Evolutionary conservation across 202 grass and related monocot genomes (phyloP).

Genomic region (Dendrocalamus latiflorus): DNA sequence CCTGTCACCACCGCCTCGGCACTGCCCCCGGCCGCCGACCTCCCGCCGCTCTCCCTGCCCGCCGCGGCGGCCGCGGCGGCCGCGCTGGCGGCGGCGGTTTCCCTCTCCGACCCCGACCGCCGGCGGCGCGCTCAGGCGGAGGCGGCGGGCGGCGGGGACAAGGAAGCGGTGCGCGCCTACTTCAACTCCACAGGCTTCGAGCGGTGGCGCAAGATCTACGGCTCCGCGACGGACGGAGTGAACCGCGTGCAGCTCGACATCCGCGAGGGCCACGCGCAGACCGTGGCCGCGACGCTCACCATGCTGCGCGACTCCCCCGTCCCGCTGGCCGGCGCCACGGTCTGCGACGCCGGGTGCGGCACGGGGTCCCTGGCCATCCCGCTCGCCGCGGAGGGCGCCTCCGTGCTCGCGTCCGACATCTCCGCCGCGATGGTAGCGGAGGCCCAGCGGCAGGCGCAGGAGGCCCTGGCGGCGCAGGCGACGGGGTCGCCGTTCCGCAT

Average conservation of each 20-base stretch:
- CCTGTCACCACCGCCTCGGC: not conserved
- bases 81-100: conserved; percentile 38
- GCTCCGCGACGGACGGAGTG: conserved; percentile 57
- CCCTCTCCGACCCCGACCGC: conserved; percentile 61
- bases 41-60: conserved; percentile 14
- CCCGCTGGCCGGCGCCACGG: no score
- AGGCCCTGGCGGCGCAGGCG: conserved; percentile 1
- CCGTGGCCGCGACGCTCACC: no score
- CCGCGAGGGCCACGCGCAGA: no score
- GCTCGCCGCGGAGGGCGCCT: no score
- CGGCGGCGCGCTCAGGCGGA: conserved; percentile 52
- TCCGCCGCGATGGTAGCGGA: conserved; percentile 73
- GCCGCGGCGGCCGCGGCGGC: conserved; percentile 39
- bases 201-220: conserved; percentile 88
- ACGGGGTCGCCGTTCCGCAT: not conserved
- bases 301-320: no score
- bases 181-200: conserved; percentile 94
- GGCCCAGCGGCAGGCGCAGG: conserved; percentile 57
- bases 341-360: no score
- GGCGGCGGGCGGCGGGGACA: conserved; percentile 55
- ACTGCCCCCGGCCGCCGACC: conserved; percentile 23
- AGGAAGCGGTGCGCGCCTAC: conserved; percentile 83
- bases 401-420: conserved; percentile 74
- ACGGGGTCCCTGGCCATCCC: no score
- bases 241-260: no score